Base-by-base conservation (phyloP, 148 eudicot genomes). In the Cornus suecica region DNA sequence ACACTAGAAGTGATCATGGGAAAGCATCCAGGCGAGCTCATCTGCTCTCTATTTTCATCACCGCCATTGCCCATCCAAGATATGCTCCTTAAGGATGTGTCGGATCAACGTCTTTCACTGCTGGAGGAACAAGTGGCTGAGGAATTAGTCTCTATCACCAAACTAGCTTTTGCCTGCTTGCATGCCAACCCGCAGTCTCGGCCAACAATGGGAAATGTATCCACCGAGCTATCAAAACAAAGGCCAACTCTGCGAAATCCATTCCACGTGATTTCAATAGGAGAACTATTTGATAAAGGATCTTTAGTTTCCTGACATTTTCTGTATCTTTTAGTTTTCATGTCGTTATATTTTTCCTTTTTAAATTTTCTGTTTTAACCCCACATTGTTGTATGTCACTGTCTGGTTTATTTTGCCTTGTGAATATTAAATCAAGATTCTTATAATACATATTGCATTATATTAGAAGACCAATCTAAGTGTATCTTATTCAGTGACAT, bases 201-300 rank as follows among this genome's bases (percentile, higher is more conserved):
- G 67, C 86, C 86, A 13, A 62, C 83, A 60, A 83, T 82, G 85
- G 66, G 68, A 27, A 32, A 70, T 1, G 74, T 79, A 24, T 75
- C 41, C 79, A 23, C 20, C 8, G 20, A 10, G 71, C 28, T 68
- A 37, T 37, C 52, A n/a, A 68, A 16, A 32, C 20, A n/a, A 23
- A 68, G 41, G 27, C 71, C 45, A 23, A 26, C 25, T 37, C 71
- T 13, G 52, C 25, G 1, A 0, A 25, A n/a, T 15, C 42, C 70
- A 8, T 68, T 34, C 52, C 52, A n/a, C 52, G n/a, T 48, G n/a
- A 26, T 68, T n/a, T 34, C 52, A 6, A n/a, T 34, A 68, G 52
- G 71, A 18, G 51, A 9, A 34, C 51, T 68, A 25, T 10, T 68
- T 9, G 15, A 34, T 37, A 26, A 11, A 0, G 28, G 34, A 32